These are phyloP conservation scores for Candida silvicultrix DNA, from an alignment of 805 yeast species.

Conservation along the genomic window DNA sequence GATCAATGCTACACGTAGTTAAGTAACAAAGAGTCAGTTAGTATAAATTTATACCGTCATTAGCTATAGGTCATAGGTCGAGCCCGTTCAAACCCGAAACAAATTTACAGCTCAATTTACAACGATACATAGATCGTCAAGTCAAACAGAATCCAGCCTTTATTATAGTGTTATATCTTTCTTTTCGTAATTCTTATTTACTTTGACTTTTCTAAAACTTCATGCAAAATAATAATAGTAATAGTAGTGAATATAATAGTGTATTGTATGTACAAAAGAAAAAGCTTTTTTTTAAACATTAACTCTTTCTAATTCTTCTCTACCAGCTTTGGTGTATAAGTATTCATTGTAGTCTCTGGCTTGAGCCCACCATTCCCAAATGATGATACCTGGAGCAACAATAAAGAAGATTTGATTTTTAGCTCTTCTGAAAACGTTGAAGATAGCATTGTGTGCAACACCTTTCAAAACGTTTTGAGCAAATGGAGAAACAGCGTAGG, in stretches of 20 bases:
- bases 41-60: too few species aligned
- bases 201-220: background rate
- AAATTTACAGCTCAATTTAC: background rate
- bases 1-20: too few species aligned
- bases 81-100: background rate
- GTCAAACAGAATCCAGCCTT: background rate
- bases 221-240: background rate
- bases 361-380: slow-evolving; percentile 82
- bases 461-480: slow-evolving; percentile 93
- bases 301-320: slow-evolving; percentile 79
- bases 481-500: slow-evolving; percentile 87
- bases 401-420: slow-evolving; percentile 78
- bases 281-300: slow-evolving; percentile 26
- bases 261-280: background rate
- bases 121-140: background rate
- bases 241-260: background rate
- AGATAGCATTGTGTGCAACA: slow-evolving; percentile 74
- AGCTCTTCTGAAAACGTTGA: slow-evolving; percentile 93
- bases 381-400: slow-evolving; percentile 67
- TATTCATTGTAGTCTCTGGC: slow-evolving; percentile 89
- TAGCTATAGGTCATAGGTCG: background rate
- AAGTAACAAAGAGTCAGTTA: too few species aligned
- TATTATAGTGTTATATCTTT: background rate
- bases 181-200: too few species aligned
- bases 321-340: slow-evolving; percentile 97